A percentile compares a stretch with the other conserved stretches of the same genome.
Evolutionary conservation across 176 grass and related monocot genomes (phyloP).

Genomic region (Alloteropsis semialata): DNA sequence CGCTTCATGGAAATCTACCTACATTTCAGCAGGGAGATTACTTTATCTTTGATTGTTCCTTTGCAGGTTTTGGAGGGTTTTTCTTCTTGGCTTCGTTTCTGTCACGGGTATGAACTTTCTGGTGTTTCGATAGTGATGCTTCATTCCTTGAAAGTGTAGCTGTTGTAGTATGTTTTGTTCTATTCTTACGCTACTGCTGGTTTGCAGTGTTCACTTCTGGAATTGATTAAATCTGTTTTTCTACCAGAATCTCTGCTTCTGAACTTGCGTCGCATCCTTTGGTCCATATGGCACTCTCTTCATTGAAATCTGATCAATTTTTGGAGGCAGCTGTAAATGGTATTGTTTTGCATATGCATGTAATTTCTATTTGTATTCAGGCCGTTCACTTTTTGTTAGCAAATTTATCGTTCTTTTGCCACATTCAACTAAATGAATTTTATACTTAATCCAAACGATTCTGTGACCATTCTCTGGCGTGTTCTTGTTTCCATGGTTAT

Average conservation of each 20-base stretch:
- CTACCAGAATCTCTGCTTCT: conserved; percentile 69
- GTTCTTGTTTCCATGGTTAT: conserved; percentile 12
- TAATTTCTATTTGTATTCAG: conserved; percentile 33
- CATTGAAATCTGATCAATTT: conserved; percentile 70
- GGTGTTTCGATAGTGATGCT: conserved; percentile 19
- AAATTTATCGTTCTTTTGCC: background rate
- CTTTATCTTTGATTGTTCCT: conserved; percentile 20
- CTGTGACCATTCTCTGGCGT: background rate
- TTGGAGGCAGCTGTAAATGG: conserved; percentile 95
- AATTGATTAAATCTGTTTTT: conserved; percentile 33
- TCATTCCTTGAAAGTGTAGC: conserved; percentile 26
- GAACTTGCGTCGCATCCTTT: conserved; percentile 82
- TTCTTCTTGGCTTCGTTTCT: conserved; percentile 92
- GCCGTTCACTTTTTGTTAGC: background rate
- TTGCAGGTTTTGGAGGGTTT: conserved; percentile 90
- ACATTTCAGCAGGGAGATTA: background rate
- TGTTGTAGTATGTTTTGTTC: conserved; percentile 15
- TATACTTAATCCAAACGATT: background rate
- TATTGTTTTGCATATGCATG: conserved; percentile 42
- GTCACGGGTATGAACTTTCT: conserved; percentile 78
- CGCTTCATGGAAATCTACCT: no score
- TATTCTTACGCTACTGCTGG: conserved; percentile 18
- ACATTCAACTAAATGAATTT: background rate
- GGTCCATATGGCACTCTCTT: conserved; percentile 75
- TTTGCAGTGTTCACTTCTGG: background rate